phyloP scores from a whole-genome alignment of 129 eudicot genomes.

The Flaveria linearis region DNA sequence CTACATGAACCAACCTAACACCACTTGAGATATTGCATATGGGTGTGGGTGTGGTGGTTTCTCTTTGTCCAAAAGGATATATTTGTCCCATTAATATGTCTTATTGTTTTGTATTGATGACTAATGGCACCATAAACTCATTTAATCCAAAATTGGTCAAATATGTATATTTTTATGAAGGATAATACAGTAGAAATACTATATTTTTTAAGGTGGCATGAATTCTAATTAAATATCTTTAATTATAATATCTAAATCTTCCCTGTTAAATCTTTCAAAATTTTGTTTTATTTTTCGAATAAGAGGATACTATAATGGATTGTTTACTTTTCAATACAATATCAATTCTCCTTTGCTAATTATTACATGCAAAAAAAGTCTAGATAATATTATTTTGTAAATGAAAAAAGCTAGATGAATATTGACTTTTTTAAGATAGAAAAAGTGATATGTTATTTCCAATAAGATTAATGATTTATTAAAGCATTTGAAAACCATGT shows the following conservation, averaged over 20 bases:
- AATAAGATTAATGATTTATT: conserved; percentile 3
- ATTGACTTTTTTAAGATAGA: conserved; percentile 16
- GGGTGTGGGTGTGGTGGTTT: conserved; percentile 18
- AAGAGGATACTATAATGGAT: conserved; percentile 10
- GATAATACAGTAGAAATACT: not conserved
- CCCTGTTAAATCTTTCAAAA: not conserved
- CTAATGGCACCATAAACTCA: conserved; percentile 34
- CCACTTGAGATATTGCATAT: conserved; percentile 26
- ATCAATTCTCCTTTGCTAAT: conserved; percentile 1
- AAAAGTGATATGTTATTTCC: conserved; percentile 15
- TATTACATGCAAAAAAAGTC: not conserved
- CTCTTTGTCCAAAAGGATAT: conserved; percentile 24
- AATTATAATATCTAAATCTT: not conserved
- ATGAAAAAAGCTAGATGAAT: conserved; percentile 7
- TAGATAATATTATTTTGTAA: not conserved
- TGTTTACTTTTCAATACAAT: conserved; percentile 10
- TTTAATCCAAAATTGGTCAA: conserved; percentile 21
- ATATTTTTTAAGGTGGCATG: not conserved
- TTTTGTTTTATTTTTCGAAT: not conserved
- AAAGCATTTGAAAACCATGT: conserved; percentile 12
- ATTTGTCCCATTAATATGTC: conserved; percentile 36
- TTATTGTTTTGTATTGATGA: conserved; percentile 20
- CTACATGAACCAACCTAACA: conserved; percentile 23
- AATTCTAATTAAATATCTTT: not conserved
- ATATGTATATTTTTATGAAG: not conserved